phyloP scores from a whole-genome alignment of 441 rosid species.

The Brassica hybrid region DNA sequence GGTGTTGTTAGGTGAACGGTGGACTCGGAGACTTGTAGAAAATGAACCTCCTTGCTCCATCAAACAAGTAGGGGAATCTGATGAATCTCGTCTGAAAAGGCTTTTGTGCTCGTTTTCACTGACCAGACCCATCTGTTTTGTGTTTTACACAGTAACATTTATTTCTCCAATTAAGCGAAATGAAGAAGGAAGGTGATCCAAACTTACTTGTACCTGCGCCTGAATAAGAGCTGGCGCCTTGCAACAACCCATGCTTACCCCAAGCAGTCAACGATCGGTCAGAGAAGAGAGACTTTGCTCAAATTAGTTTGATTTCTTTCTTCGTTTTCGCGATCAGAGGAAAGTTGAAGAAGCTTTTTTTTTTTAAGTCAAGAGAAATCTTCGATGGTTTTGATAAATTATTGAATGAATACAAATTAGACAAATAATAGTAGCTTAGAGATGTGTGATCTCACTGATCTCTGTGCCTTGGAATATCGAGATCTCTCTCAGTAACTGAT shows the following conservation, averaged over 20 bases:
- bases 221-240: constrained; percentile 47
- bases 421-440: background rate
- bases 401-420: background rate
- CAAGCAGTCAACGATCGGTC: too few species aligned
- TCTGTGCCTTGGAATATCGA: background rate
- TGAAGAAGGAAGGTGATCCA: background rate
- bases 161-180: background rate
- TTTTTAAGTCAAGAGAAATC: too few species aligned
- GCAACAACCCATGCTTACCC: constrained; percentile 48
- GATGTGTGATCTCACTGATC: background rate
- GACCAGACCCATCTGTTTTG: constrained; percentile 65
- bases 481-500: background rate
- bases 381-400: too few species aligned
- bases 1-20: constrained; percentile 34
- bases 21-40: constrained; percentile 38
- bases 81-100: constrained; percentile 43
- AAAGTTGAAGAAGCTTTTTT: too few species aligned
- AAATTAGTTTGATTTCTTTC: too few species aligned
- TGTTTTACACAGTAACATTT: background rate
- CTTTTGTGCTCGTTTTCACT: constrained; percentile 49
- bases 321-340: too few species aligned
- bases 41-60: constrained; percentile 54
- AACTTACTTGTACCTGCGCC: constrained; percentile 62
- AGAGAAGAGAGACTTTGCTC: too few species aligned
- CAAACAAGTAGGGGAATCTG: constrained; percentile 34